Evolutionary conservation across 768 basidiomycete genomes (phyloP).

Genomic region (Sistotremastrum niveocremeum): DNA sequence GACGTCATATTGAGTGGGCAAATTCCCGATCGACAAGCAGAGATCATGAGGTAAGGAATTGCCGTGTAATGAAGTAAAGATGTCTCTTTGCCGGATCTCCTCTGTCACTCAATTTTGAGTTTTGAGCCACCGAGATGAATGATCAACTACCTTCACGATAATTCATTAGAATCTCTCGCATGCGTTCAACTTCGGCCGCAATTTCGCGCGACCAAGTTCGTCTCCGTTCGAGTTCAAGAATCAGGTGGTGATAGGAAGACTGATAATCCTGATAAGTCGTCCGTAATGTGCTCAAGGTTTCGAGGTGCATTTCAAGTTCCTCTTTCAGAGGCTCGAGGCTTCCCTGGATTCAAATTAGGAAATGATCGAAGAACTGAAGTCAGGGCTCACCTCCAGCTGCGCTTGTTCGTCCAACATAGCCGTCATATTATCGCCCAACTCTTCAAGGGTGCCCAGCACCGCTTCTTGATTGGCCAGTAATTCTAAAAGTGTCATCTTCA

Average conservation of each 20-base stretch:
- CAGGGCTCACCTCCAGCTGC: conserved; percentile 41
- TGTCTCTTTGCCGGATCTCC: conserved; percentile 47
- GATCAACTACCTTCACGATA: conserved; percentile 47
- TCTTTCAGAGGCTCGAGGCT: conserved; percentile 43
- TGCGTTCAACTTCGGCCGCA: conserved; percentile 50
- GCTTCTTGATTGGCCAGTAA: conserved; percentile 35
- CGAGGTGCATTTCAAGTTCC: conserved; percentile 46
- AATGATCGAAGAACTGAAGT: neutral
- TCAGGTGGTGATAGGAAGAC: conserved; percentile 56
- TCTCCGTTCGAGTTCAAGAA: conserved; percentile 61
- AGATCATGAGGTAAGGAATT: conserved; percentile 66
- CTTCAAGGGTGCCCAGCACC: conserved; percentile 54
- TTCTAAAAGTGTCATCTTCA: conserved; percentile 29
- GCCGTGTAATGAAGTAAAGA: conserved; percentile 64
- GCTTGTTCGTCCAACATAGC: conserved; percentile 65
- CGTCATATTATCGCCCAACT: conserved; percentile 65
- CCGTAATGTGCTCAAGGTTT: conserved; percentile 49
- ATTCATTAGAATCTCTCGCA: conserved; percentile 48
- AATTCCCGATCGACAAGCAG: conserved; percentile 62
- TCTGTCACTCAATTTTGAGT: conserved; percentile 26
- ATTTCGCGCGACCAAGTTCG: conserved; percentile 46
- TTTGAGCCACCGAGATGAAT: neutral
- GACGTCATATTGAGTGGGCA: conserved; percentile 63
- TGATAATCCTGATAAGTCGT: conserved; percentile 57
- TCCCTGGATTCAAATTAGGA: conserved; percentile 16